These are phyloP conservation scores for Geotrichum bryndzae DNA, from an alignment of 1,139 yeast genomes.

Conservation along the genomic window DNA sequence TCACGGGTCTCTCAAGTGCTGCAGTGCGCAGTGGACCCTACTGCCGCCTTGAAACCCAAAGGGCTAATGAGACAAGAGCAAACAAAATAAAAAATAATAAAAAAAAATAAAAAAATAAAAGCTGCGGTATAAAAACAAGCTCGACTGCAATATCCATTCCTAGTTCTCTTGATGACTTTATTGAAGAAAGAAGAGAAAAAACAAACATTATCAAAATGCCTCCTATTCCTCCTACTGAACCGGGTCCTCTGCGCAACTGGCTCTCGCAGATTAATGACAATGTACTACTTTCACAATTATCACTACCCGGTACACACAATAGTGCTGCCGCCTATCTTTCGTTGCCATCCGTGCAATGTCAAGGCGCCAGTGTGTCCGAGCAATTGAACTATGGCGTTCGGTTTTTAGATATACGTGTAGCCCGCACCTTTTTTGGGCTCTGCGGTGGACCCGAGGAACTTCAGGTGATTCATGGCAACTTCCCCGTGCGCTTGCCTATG, in stretches of 20 bases:
- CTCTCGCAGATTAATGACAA: conserved; percentile 50
- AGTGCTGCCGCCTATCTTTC: conserved; percentile 63
- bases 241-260: conserved; percentile 41
- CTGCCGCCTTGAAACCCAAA: not conserved
- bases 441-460: conserved; percentile 44
- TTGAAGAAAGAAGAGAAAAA: no score
- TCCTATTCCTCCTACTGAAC: conserved; percentile 12
- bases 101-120: not conserved
- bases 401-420: conserved; percentile 63
- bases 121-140: not conserved
- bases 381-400: conserved; percentile 71
- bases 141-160: not conserved
- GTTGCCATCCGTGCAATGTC: conserved; percentile 75
- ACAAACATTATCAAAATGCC: conserved; percentile 8
- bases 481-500: conserved; percentile 62
- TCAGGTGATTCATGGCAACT: conserved; percentile 69
- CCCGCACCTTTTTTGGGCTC: conserved; percentile 47
- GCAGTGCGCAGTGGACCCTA: no score
- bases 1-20: no score
- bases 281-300: conserved; percentile 46
- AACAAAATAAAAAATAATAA: not conserved
- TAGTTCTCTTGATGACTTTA: no score
- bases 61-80: no score
- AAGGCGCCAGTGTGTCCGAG: conserved; percentile 52
- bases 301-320: conserved; percentile 79